Evolutionary conservation across 2,329 filamentous ascomycete species (phyloP).

Genomic region (Hirsutella thompsonii): DNA sequence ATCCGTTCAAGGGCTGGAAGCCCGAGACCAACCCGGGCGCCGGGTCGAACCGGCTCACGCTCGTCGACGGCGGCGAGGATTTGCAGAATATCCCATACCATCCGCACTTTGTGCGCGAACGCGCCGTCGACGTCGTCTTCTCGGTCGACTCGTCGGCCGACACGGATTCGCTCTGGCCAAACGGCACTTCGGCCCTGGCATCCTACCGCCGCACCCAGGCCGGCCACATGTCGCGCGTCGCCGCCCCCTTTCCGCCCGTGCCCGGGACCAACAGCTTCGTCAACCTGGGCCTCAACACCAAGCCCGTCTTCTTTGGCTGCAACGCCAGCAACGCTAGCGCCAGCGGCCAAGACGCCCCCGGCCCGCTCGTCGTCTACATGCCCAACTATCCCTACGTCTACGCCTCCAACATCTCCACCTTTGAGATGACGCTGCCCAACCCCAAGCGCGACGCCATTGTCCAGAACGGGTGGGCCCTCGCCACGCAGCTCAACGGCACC

Average conservation of each 20-base stretch:
- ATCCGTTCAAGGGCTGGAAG: conserved; percentile 45
- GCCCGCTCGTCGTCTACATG: conserved; percentile 74
- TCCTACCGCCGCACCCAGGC: conserved; percentile 41
- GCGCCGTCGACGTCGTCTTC: conserved; percentile 48
- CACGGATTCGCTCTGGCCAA: conserved; percentile 43
- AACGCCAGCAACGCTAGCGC: conserved; percentile 35
- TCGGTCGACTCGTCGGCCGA: conserved; percentile 54
- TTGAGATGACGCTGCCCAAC: conserved; percentile 50
- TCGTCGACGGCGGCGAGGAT: conserved; percentile 75
- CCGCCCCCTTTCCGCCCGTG: conserved; percentile 41
- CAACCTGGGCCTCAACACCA: conserved; percentile 43
- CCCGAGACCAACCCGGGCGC: conserved; percentile 26
- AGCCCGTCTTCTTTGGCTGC: conserved; percentile 53
- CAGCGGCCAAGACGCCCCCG: conserved; percentile 29
- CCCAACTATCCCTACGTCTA: conserved; percentile 65
- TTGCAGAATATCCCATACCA: conserved; percentile 69
- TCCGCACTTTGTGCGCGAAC: conserved; percentile 37
- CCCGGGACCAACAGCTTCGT: conserved; percentile 43
- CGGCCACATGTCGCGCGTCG: conserved; percentile 35
- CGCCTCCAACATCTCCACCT: conserved; percentile 70
- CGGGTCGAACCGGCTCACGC: conserved; percentile 42
- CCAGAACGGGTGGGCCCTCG: conserved; percentile 72
- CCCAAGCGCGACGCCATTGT: conserved; percentile 67
- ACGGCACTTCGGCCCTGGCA: conserved; percentile 44
- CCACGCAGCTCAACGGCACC: conserved; percentile 71